Base-by-base conservation (phyloP, 495 filamentous ascomycete genomes). In the Rhypophila decipiens region DNA sequence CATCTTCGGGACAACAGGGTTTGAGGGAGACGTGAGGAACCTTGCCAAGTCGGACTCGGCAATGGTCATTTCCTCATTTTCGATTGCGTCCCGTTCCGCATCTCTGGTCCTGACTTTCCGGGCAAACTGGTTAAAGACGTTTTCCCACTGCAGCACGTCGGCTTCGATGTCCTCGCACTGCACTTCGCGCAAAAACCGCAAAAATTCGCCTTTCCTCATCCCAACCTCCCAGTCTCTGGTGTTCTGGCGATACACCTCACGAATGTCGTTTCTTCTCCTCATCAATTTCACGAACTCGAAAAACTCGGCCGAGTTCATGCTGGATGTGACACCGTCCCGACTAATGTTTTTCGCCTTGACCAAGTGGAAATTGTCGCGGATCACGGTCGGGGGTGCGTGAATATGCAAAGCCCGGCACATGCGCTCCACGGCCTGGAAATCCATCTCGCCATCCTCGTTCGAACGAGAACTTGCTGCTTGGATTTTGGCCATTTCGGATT, bases 331-430 rank as follows among this genome's bases (percentile, higher is more conserved):
- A 38, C 51, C 49, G 11, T 53, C 44, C 9, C 40, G 24, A 24
- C 44, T 51, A 31, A 24, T 51, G 17, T 34, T 50, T 41, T 43
- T 53, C 38, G 66, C 63, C 66, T 94, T 88, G n/a, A 84, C 87
- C 46, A 78, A 75, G 35, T 77, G 68, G 55, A 97, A 95, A 44
- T 85, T 86, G n/a, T 76, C 75, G 29, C 75, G 79, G 19, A 96
- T 73, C 55, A 85, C 79, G 34, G 80, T 77, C 31, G 80, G 76
- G 12, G 88, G 85, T 64, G 85, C 87, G 60, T 95, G 85, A 56
- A 98, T 94, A 57, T 96, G 87, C 37, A 97, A 71, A 50, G 80
- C 85, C 52, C 83, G 85, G 66, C 91, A 96, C 9, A 96, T 74
- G 35, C 82, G 80, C 57, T 88, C 84, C 21, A 96, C 80, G 3